Conservation (phyloP, 352 stramenopile genomes). For the Pythium phragmiticola region DNA sequence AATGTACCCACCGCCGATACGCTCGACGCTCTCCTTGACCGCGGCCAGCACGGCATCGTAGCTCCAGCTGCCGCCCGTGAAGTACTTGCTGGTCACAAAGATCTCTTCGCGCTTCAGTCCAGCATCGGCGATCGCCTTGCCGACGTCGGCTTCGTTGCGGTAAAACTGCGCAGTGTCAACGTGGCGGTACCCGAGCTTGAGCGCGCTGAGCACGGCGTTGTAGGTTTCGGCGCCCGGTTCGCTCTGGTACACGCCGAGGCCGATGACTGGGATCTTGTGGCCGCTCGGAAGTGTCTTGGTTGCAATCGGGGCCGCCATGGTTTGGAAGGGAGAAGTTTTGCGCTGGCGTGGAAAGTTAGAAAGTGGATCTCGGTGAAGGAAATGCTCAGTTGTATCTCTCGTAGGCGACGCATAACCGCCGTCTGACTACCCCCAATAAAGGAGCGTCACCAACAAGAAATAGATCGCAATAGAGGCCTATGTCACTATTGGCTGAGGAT, state of each 20-base stretch:
- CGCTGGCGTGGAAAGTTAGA: neutral
- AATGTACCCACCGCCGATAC: slow-evolving; percentile 58
- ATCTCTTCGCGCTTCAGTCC: slow-evolving; percentile 53
- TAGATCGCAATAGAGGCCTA: no score
- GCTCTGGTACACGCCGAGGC: slow-evolving; percentile 54
- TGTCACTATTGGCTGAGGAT: no score
- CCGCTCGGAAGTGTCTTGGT: slow-evolving; percentile 48
- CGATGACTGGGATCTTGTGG: slow-evolving; percentile 42
- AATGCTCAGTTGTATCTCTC: no score
- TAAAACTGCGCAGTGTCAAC: slow-evolving; percentile 91
- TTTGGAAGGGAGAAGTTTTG: neutral
- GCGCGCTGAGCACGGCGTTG: slow-evolving; percentile 42
- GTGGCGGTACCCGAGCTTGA: slow-evolving; percentile 83
- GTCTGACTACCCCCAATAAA: no score
- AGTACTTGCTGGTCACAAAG: slow-evolving; percentile 72
- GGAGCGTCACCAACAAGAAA: no score
- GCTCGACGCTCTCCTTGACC: slow-evolving; percentile 32
- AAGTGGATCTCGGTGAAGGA: slow-evolving; percentile 1
- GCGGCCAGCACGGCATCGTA: slow-evolving; percentile 48
- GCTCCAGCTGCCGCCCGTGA: slow-evolving; percentile 35
- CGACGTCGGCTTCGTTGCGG: slow-evolving; percentile 82
- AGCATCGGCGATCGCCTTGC: slow-evolving; percentile 44
- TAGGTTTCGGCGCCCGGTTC: slow-evolving; percentile 51
- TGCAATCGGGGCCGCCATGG: slow-evolving; percentile 18
- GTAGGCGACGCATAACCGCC: no score